phyloP scores from a whole-genome alignment of 805 yeast genomes.

The Candida lessepsii region DNA sequence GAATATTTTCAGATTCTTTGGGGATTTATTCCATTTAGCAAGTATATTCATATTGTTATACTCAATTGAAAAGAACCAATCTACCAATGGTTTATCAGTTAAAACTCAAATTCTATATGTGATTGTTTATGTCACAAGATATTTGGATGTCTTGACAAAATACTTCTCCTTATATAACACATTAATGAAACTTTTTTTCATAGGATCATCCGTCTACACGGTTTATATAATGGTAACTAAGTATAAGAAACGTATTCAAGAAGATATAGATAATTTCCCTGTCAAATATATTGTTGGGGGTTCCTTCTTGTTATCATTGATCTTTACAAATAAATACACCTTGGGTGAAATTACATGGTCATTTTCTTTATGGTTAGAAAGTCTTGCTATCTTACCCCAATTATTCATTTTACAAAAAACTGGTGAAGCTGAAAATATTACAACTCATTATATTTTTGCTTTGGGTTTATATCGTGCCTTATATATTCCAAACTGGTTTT shows the following conservation, averaged over 20 bases:
- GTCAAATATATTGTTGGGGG: constrained; percentile 68
- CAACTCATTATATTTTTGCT: constrained; percentile 91
- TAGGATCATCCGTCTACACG: constrained; percentile 71
- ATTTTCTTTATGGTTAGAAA: constrained; percentile 88
- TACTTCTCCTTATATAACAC: constrained; percentile 73
- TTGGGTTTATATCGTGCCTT: constrained; percentile 86
- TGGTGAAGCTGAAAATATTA: constrained; percentile 83
- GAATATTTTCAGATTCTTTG: constrained; percentile 47
- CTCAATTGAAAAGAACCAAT: constrained; percentile 60
- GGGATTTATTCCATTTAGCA: constrained; percentile 81
- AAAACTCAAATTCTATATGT: constrained; percentile 83
- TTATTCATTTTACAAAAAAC: constrained; percentile 84
- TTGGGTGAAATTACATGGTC: constrained; percentile 75
- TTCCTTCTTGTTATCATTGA: constrained; percentile 49
- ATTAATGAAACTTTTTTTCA: constrained; percentile 77
- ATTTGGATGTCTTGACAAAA: constrained; percentile 43
- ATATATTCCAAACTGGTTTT: constrained; percentile 93
- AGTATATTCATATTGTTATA: constrained; percentile 74
- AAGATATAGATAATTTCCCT: constrained; percentile 69
- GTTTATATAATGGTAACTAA: constrained; percentile 66
- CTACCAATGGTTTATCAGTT: constrained; percentile 81
- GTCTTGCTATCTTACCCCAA: constrained; percentile 91
- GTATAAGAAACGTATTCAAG: constrained; percentile 58
- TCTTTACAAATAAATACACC: constrained; percentile 67
- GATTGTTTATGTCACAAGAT: constrained; percentile 38